Evolutionary conservation across 2,329 filamentous ascomycete species (phyloP), one percentile per base, ranked within the genome.

Genomic region (Ophidiomyces ophidiicola): DNA sequence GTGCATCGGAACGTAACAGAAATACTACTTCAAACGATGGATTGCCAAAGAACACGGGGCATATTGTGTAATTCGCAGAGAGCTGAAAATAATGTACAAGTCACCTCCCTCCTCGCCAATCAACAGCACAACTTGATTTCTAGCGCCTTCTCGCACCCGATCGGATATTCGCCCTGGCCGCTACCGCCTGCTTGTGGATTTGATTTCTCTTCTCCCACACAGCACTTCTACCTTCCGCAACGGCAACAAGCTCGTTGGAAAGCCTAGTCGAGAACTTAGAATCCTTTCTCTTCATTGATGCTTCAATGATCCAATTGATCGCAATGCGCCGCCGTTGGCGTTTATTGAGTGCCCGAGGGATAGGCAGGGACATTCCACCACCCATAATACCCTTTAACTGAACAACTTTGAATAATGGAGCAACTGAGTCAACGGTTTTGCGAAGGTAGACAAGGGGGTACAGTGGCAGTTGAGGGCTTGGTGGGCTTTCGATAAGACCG

Each of bases 371-470:
- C 24, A 76, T 72, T 60, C 90, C 90, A 67, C 90, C 90, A 62
- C 88, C 88, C 1, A 81, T 83, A 24, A 82, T 74, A 49, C 85
- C 86, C 53, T 76, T 76, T 51, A 85, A 73, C 45, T 73, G 72
- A 39, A 78, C 75, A 54, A 98, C 78, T 49, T 81, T 80, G 54
- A 98, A 68, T 11, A 98, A 72, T 6, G 90, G 90, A 1, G 87
- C 84, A 17, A 98, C 80, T 6, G 84, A 92, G 69, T 98, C 90
- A 53, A 98, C 78, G 21, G 87, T 86, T 21, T 92, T 71, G 8
- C 81, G 84, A 33, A 98, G 78, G 66, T 96, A 98, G 39, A 83
- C 73, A 39, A 92, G 71, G 1, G 90, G 90, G 61, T 94, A 83
- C 21, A 94, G 75, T 2, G 90, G 86, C 6, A 98, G 79, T 51